A percentile compares a stretch with the other conserved stretches of the same genome.
Evolutionary conservation across 805 yeast species (phyloP).

Genomic region (Candida taoyuanica): DNA sequence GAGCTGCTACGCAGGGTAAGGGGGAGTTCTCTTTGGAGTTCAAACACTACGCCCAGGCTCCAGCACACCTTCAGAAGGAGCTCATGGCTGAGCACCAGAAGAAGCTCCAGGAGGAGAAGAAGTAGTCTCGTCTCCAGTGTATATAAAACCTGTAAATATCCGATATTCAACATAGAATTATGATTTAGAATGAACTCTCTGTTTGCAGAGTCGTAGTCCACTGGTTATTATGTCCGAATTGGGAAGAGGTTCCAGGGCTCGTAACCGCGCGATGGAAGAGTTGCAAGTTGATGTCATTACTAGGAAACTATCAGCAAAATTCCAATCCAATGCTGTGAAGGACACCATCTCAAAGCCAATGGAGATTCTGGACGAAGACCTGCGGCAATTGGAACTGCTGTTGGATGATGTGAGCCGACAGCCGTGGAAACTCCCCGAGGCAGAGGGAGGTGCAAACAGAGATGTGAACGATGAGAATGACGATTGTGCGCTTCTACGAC

Average conservation of each 20-base stretch:
- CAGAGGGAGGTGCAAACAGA: neutral
- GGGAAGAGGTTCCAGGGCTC: neutral
- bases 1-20: conserved; percentile 98
- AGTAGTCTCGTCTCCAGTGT: conserved; percentile 1
- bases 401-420: neutral
- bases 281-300: neutral
- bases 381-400: neutral
- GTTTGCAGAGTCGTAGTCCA: too few species aligned
- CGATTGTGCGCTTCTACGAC: conserved; percentile 9
- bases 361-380: neutral
- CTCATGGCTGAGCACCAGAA: conserved; percentile 79
- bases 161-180: neutral
- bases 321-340: neutral
- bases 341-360: neutral
- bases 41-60: conserved; percentile 84
- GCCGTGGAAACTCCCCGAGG: neutral
- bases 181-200: neutral
- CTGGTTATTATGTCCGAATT: neutral
- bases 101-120: conserved; percentile 29
- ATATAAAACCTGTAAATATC: neutral
- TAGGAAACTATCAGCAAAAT: neutral
- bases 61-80: conserved; percentile 86
- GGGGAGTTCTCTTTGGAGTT: conserved; percentile 97
- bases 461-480: neutral
- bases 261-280: neutral